These are phyloP conservation scores for Lasiodiplodia citricola DNA, from an alignment of 2,329 filamentous ascomycete species.

Conservation along the genomic window DNA sequence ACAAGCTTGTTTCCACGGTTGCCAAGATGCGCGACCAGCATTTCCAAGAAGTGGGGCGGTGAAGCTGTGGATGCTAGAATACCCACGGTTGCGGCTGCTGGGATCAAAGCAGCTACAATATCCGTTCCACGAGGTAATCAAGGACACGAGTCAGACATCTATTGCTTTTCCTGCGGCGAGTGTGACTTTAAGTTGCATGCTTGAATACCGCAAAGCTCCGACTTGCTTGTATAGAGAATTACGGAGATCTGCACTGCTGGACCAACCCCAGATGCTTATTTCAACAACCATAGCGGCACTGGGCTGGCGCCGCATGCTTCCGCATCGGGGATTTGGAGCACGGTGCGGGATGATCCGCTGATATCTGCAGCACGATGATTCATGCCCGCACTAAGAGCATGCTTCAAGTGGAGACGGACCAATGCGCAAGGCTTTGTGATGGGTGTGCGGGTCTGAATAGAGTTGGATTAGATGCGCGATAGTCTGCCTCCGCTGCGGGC, in stretches of 20 bases:
- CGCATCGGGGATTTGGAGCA: neutral
- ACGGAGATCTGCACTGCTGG: neutral
- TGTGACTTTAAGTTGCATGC: no score
- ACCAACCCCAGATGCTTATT: constrained; percentile 7
- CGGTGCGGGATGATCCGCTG: neutral
- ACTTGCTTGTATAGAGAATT: neutral
- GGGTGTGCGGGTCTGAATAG: neutral
- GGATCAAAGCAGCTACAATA: neutral
- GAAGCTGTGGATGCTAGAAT: neutral
- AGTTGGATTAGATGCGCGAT: neutral
- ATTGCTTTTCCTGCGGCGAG: neutral
- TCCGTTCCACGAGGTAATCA: neutral
- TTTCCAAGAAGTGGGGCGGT: constrained; percentile 2
- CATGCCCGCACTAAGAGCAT: neutral
- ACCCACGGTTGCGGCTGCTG: neutral
- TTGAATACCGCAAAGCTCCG: neutral
- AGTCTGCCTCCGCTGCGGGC: neutral
- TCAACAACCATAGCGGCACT: neutral
- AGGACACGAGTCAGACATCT: constrained; percentile 6
- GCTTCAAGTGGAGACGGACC: neutral
- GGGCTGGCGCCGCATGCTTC: neutral
- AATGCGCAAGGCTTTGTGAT: neutral
- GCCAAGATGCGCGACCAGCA: neutral
- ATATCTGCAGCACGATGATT: neutral
- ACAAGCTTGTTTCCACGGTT: constrained; percentile 4